phyloP scores from a whole-genome alignment of 1,139 yeast genomes.

The Saccharomyces hybrid region DNA sequence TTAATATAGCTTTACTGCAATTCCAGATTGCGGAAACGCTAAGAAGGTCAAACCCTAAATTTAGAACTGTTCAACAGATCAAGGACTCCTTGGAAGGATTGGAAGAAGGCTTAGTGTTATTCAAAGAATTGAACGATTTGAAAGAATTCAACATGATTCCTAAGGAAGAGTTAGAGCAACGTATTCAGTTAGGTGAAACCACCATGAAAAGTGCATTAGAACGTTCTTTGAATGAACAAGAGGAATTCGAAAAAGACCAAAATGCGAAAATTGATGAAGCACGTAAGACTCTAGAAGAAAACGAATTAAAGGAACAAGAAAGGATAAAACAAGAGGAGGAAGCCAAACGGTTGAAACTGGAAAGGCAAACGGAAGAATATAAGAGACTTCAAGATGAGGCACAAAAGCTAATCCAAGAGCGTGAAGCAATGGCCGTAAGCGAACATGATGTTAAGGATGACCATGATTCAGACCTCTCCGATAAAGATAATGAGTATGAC shows the following conservation, averaged over 20 bases:
- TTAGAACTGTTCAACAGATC: conserved; percentile 58
- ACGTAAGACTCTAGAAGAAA: conserved; percentile 29
- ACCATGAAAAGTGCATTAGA: conserved; percentile 68
- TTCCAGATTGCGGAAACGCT: conserved; percentile 83
- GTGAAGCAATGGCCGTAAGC: conserved; percentile 32
- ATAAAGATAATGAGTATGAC: conserved; percentile 21
- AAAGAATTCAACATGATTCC: conserved; percentile 64
- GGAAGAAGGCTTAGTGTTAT: conserved; percentile 51
- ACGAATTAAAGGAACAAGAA: conserved; percentile 55
- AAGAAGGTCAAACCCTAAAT: conserved; percentile 52
- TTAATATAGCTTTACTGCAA: conserved; percentile 77
- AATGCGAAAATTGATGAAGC: conserved; percentile 68
- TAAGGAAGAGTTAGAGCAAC: conserved; percentile 65
- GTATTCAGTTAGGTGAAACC: conserved; percentile 76
- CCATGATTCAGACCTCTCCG: conserved; percentile 26
- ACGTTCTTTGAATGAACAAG: conserved; percentile 65
- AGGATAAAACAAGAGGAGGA: conserved; percentile 39
- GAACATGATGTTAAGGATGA: conserved; percentile 33
- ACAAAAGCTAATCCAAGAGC: conserved; percentile 42
- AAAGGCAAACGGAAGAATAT: conserved; percentile 49
- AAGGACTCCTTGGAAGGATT: conserved; percentile 51
- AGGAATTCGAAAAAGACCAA: conserved; percentile 52
- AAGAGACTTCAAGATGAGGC: conserved; percentile 73
- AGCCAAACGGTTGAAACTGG: conserved; percentile 41
- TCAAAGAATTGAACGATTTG: conserved; percentile 55